Evolutionary conservation across 2,329 filamentous ascomycete genomes (phyloP).

Genomic region (Colletotrichum sp.): DNA sequence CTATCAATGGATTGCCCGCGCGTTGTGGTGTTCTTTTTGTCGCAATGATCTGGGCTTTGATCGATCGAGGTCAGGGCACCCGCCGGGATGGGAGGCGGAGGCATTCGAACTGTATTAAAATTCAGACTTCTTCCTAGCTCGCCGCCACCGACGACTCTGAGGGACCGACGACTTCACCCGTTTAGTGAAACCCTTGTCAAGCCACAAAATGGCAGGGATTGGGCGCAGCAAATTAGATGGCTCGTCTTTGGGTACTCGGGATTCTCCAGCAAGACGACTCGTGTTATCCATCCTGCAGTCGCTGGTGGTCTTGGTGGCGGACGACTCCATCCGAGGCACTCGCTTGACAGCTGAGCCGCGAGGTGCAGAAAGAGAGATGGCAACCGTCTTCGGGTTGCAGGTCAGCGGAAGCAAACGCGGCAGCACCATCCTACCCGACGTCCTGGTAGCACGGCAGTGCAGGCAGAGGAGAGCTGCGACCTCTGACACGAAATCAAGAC

Average conservation of each 20-base stretch:
- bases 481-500: neutral
- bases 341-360: neutral
- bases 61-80: neutral
- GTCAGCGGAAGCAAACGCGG: neutral
- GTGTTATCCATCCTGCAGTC: neutral
- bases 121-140: neutral
- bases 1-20: neutral
- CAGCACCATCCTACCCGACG: neutral
- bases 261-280: neutral
- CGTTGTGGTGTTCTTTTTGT: neutral
- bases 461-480: neutral
- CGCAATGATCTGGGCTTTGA: neutral
- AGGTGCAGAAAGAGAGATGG: neutral
- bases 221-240: neutral
- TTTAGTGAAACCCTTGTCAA: constrained; percentile 18
- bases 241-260: neutral
- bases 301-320: neutral
- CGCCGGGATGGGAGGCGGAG: neutral
- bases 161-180: neutral
- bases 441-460: neutral
- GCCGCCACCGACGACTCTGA: neutral
- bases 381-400: neutral
- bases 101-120: neutral
- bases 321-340: neutral
- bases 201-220: neutral